These are phyloP conservation scores for Alternaria gaisen DNA, from an alignment of 2,329 filamentous ascomycete species.

Conservation along the genomic window DNA sequence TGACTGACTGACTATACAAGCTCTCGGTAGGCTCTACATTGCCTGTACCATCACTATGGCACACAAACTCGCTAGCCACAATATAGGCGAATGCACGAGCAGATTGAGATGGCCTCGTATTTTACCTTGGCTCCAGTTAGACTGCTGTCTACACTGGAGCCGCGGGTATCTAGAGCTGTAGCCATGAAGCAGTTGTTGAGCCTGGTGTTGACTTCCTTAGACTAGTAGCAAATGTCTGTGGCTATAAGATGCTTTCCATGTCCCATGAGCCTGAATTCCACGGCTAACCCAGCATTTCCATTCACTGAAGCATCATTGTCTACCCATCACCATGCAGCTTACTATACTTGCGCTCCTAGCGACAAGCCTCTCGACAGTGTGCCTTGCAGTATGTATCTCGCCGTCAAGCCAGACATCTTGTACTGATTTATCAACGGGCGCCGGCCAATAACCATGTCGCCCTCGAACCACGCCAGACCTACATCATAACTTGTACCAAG, in stretches of 20 bases:
- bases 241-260: conserved; percentile 18
- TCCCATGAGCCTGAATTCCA: background rate
- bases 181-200: background rate
- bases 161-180: conserved; percentile 6
- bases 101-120: conserved; percentile 22
- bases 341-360: conserved; percentile 22
- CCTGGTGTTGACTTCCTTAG: background rate
- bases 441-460: conserved; percentile 26
- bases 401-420: background rate
- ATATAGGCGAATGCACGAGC: conserved; percentile 18
- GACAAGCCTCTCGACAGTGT: conserved; percentile 22
- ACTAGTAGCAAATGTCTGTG: background rate
- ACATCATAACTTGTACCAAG: conserved; percentile 40
- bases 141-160: conserved; percentile 10
- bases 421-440: conserved; percentile 18
- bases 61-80: conserved; percentile 11
- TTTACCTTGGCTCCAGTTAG: conserved; percentile 12
- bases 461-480: conserved; percentile 38
- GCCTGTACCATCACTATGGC: conserved; percentile 5
- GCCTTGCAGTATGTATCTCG: conserved; percentile 30
- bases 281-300: background rate
- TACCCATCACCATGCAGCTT: conserved; percentile 29
- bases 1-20: background rate
- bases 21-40: background rate
- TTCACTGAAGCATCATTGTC: background rate